These are phyloP conservation scores for Elsinoe ampelina DNA, from an alignment of 2,329 filamentous ascomycete species.

Conservation along the genomic window DNA sequence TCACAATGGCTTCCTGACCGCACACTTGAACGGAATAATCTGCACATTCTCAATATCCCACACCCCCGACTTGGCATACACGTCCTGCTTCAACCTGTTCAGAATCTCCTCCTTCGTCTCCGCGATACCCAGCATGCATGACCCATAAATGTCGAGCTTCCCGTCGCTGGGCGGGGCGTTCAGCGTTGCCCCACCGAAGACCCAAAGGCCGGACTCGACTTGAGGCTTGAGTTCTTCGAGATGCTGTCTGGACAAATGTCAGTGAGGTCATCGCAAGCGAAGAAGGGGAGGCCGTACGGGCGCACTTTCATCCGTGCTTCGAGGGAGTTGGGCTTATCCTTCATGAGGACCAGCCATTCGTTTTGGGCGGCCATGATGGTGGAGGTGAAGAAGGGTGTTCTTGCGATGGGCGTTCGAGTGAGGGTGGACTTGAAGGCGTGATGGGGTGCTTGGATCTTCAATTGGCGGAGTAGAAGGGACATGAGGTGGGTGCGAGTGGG, in stretches of 20 bases:
- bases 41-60: conserved; percentile 57
- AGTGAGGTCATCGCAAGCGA: conserved; percentile 3
- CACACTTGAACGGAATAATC: conserved; percentile 41
- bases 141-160: conserved; percentile 63
- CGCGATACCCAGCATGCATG: conserved; percentile 58
- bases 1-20: conserved; percentile 34
- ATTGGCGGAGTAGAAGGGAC: background rate
- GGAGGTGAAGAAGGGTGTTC: conserved; percentile 14
- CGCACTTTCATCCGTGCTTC: conserved; percentile 36
- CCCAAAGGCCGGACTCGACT: conserved; percentile 48
- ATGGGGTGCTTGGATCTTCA: background rate
- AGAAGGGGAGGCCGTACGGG: conserved; percentile 22
- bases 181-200: conserved; percentile 62
- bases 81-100: conserved; percentile 57
- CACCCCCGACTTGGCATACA: conserved; percentile 62
- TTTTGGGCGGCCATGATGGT: conserved; percentile 27
- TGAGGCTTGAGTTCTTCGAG: conserved; percentile 46
- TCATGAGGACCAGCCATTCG: conserved; percentile 45
- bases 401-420: background rate
- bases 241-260: conserved; percentile 34
- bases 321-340: conserved; percentile 35
- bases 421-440: background rate
- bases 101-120: conserved; percentile 60
- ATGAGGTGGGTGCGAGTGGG: background rate
- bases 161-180: conserved; percentile 54